Evolutionary conservation across 2,329 filamentous ascomycete genomes (phyloP), one percentile per base, ranked within the genome.

Genomic region (Cytospora paraplurivora): DNA sequence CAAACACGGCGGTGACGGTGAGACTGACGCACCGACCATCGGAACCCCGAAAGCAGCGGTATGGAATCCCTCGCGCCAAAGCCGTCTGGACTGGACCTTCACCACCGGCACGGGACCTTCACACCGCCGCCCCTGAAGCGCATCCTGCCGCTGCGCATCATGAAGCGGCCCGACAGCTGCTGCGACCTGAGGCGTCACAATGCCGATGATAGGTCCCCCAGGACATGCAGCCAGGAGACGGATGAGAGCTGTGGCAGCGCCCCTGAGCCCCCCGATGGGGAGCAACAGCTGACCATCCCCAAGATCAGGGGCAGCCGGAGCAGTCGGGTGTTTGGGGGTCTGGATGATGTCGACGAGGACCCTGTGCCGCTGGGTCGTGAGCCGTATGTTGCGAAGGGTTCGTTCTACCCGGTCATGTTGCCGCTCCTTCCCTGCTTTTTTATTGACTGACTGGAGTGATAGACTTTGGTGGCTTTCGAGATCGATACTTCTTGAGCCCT

Each of bases 71-170:
- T 67, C 56, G 59, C 68, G 68, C 56, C 67, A 65, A 51, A 70
- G 56, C 59, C 73, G 67, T 17, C 69, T 72, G 61, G 68, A 57
- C 62, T 73, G 71, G 75, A 74, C 69, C 66, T 76, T 72, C 67
- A 70, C 69, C 64, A 73, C 66, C 62, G 71, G 65, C 56, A 57
- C 21, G 61, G 56, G 47, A 12, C 50, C 38, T 11, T 32, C 19
- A 56, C 58, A 7, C 35, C 62, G 38, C 62, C 62, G 8, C 12
- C 56, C n/a, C 3, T 66, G 50, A 66, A 52, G 50, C 50, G 70
- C 49, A 69, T 82, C 19, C 76, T 76, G 37, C 84, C 84, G 12
- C 71, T 85, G 38, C 78, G 80, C 49, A 82, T 86, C 69, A 71
- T 79, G 69, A 86, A 84, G 70, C 73, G 74, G 61, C 63, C 59